Evolutionary conservation across 805 yeast genomes (phyloP).

Genomic region (Candida nitratophila): DNA sequence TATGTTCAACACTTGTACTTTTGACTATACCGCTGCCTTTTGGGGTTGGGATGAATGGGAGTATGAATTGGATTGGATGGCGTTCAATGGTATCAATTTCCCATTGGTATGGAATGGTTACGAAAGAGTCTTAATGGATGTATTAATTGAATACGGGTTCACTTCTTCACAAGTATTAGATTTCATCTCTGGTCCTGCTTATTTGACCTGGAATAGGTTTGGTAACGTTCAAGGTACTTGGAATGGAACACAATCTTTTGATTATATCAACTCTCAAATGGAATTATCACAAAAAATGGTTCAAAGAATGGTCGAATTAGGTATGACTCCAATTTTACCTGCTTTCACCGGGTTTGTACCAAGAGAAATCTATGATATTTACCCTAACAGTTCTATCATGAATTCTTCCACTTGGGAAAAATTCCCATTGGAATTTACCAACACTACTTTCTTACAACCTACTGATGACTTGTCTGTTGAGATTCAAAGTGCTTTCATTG

Average conservation of each 20-base stretch:
- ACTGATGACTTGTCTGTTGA: constrained; percentile 1
- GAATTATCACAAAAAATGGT: constrained; percentile 2
- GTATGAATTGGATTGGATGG: constrained; percentile 7
- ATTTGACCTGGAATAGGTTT: constrained; percentile 5
- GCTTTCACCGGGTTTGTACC: constrained; percentile 8
- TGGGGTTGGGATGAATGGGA: constrained; percentile 8
- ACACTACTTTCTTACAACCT: constrained; percentile 3
- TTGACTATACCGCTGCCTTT: constrained; percentile 6
- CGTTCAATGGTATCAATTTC: constrained; percentile 5
- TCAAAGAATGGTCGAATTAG: constrained; percentile 5
- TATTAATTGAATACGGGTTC: constrained; percentile 2
- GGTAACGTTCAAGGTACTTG: constrained; percentile 7
- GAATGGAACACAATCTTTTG: constrained; percentile 3
- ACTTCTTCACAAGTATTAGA: constrained; percentile 1
- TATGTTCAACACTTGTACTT: constrained; percentile 6
- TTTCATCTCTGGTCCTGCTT: constrained; percentile 6
- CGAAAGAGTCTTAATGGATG: constrained; percentile 4
- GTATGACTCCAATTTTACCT: constrained; percentile 7
- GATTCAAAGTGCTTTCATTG: constrained; percentile 3
- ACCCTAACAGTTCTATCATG: constrained; percentile 1
- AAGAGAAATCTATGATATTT: not conserved
- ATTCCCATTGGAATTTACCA: constrained; percentile 1
- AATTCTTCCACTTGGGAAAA: constrained; percentile 3
- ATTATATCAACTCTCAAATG: constrained; percentile 3
- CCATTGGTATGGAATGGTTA: constrained; percentile 7